phyloP scores from a whole-genome alignment of 2,329 filamentous ascomycete genomes.

The Fusarium heterosporum region DNA sequence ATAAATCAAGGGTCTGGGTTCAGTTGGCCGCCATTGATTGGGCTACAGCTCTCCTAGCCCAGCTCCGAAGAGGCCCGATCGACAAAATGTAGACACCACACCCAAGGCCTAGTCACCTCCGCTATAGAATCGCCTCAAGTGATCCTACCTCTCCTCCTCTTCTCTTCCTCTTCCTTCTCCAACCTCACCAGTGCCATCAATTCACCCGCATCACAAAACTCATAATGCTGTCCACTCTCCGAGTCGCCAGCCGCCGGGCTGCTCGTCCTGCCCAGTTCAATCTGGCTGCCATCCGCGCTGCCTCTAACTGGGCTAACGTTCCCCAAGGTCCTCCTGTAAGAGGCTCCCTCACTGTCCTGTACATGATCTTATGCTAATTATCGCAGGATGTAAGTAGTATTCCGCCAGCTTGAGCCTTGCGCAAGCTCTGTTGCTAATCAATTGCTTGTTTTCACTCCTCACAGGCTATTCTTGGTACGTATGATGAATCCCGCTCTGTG shows the following conservation, averaged over 20 bases:
- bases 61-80: constrained; percentile 44
- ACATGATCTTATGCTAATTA: constrained; percentile 34
- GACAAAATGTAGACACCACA: constrained; percentile 42
- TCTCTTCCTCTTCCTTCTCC: constrained; percentile 29
- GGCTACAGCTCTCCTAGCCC: constrained; percentile 24
- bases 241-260: constrained; percentile 64
- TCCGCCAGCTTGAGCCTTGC: constrained; percentile 13
- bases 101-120: constrained; percentile 41
- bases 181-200: constrained; percentile 29
- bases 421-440: constrained; percentile 40
- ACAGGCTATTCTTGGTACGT: constrained; percentile 80
- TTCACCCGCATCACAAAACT: constrained; percentile 19
- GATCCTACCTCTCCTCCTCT: constrained; percentile 25
- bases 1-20: constrained; percentile 39
- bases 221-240: constrained; percentile 68
- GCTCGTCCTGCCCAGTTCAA: constrained; percentile 56
- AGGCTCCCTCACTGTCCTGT: constrained; percentile 45
- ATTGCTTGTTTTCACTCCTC: constrained; percentile 29
- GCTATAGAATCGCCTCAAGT: constrained; percentile 44
- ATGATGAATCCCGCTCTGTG: constrained; percentile 34
- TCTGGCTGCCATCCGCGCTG: constrained; percentile 61
- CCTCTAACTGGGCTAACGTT: constrained; percentile 90
- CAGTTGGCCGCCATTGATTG: constrained; percentile 31
- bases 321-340: constrained; percentile 93
- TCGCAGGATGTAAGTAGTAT: constrained; percentile 54